Evolutionary conservation across 768 basidiomycete genomes (phyloP), one percentile per base, ranked within the genome.

Genomic region (Russula brevipes): DNA sequence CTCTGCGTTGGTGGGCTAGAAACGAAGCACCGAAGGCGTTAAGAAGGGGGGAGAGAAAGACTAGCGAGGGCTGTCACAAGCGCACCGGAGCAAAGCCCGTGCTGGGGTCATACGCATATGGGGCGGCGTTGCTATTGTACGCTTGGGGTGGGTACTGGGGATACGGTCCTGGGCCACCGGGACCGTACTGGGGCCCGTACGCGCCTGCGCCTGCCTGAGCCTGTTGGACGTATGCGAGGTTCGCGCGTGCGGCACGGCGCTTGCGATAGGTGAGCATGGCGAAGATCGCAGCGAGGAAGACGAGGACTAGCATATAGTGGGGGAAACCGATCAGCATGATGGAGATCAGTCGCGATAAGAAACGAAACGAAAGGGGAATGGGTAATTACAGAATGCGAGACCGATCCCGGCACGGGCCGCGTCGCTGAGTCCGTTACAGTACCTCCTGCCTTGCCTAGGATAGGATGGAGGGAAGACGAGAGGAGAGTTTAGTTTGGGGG

Each of bases 111-210:
- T 53, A 63, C n/a, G n/a, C 7, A 39, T 42, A 50, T 1, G 47
- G 47, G 0, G 16, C 11, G 7, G 11, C 10, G 33, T 14, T 4
- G 11, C 24, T 36, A 36, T 38, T 38, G 30, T 64, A 35, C 1
- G 58, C 36, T 24, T 41, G 57, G 1, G 63, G 63, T 4, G 63
- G 63, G 30, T 60, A 64, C 45, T 64, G 63, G 5, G 63, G 63
- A 5, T 24, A 57, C 3, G 49, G 33, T 0, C n/a, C 11, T 8
- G 35, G 30, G 12, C 45, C 46, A 1, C 46, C 57, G 9, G 6
- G 24, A 8, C 14, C 38, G 5, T 46, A 59, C 6, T 17, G 50
- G 9, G 17, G 30, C 3, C 19, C 44, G 6, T 35, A 45, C n/a
- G 6, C 17, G 1, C 2, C 30, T 1, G 10, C 38, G 4, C 9